Evolutionary conservation across 2,329 filamentous ascomycete genomes (phyloP).

Genomic region (Fonsecaea monophora): DNA sequence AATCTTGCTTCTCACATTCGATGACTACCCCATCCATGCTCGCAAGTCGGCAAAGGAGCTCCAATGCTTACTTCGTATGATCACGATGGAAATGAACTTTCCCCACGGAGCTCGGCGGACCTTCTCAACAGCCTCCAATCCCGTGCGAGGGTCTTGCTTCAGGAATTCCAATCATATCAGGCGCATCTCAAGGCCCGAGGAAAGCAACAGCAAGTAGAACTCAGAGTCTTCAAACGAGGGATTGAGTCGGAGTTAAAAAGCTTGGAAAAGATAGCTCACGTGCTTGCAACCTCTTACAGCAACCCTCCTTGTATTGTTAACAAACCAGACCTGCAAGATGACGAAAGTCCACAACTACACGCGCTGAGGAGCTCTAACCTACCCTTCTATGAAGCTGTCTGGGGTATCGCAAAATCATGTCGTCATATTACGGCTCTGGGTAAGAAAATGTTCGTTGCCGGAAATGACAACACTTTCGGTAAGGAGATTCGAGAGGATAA

Average conservation of each 20-base stretch:
- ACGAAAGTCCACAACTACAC: constrained; percentile 52
- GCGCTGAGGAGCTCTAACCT: constrained; percentile 70
- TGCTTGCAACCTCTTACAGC: constrained; percentile 19
- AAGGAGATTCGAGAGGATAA: constrained; percentile 19
- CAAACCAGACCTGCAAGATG: constrained; percentile 33
- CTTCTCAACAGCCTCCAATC: constrained; percentile 22
- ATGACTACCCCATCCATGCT: background rate
- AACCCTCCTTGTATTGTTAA: constrained; percentile 39
- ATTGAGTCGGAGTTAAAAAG: constrained; percentile 57
- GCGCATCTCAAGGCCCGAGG: constrained; percentile 50
- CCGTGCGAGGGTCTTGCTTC: constrained; percentile 45
- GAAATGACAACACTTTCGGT: background rate
- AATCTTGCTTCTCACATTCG: background rate
- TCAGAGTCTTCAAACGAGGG: constrained; percentile 57
- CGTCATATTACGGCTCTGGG: constrained; percentile 63
- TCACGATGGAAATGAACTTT: background rate
- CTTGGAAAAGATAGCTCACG: constrained; percentile 51
- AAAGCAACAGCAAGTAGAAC: constrained; percentile 57
- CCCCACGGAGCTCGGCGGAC: background rate
- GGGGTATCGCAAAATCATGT: constrained; percentile 66
- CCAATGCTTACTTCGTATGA: background rate
- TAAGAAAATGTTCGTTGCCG: constrained; percentile 56
- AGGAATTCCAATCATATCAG: constrained; percentile 56
- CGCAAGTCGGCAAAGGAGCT: background rate
- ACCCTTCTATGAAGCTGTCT: constrained; percentile 68